phyloP scores from a whole-genome alignment of 352 stramenopile genomes.

The Aphanomyces stellatus region DNA sequence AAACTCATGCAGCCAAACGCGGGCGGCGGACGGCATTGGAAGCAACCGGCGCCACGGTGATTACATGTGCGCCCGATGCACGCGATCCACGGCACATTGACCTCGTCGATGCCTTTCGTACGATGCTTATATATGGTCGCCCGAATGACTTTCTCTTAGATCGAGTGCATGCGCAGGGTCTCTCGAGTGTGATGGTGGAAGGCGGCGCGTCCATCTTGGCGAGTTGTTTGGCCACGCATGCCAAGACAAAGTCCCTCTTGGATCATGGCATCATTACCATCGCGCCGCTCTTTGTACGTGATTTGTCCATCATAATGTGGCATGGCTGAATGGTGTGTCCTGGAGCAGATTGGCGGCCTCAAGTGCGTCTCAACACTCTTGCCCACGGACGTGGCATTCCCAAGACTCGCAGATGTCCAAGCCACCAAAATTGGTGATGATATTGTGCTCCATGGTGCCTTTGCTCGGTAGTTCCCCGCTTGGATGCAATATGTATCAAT shows the following conservation, averaged over 20 bases:
- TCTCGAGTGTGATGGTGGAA: constrained; percentile 76
- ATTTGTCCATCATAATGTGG: not conserved
- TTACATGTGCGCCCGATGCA: not conserved
- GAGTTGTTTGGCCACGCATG: constrained; percentile 42
- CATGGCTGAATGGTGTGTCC: not conserved
- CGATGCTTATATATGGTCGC: not conserved
- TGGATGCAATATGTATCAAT: too few species aligned
- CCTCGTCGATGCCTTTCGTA: constrained; percentile 53
- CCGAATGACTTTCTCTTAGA: constrained; percentile 20
- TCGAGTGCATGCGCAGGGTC: constrained; percentile 28
- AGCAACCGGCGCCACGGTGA: not conserved
- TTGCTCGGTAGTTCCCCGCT: too few species aligned
- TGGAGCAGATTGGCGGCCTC: constrained; percentile 8
- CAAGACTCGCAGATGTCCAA: not conserved
- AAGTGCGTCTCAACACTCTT: not conserved
- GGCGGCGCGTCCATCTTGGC: constrained; percentile 66
- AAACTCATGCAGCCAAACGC: not conserved
- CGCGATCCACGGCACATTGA: constrained; percentile 30
- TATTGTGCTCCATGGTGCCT: constrained; percentile 3
- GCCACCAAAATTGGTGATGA: not conserved
- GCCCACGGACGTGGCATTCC: not conserved
- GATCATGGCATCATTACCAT: constrained; percentile 69
- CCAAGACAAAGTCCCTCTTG: constrained; percentile 32
- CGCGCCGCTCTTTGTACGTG: constrained; percentile 59
- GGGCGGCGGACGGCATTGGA: not conserved